Evolutionary conservation across 805 yeast species (phyloP).

Genomic region (Saccharomyces paradoxus): DNA sequence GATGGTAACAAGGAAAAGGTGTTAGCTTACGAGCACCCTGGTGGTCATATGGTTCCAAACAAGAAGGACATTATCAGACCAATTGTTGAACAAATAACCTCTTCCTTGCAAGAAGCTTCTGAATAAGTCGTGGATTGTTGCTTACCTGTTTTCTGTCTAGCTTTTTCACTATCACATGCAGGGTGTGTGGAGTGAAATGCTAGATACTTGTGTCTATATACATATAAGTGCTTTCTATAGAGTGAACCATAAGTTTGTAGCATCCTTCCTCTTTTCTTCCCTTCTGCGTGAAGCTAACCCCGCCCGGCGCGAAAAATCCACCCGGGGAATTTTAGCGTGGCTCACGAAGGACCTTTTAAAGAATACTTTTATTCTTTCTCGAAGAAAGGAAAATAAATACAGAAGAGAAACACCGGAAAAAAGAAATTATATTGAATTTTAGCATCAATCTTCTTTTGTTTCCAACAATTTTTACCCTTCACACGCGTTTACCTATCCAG

Average conservation of each 20-base stretch:
- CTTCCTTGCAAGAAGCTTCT: conserved; percentile 9
- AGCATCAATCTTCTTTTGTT: not conserved
- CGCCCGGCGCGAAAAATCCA: not conserved
- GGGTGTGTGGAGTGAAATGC: not conserved
- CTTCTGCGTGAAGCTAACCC: not conserved
- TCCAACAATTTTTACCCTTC: no score
- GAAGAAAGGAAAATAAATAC: not conserved
- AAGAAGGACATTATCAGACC: conserved; percentile 50
- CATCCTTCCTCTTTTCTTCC: not conserved
- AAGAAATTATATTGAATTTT: not conserved
- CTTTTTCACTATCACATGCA: not conserved
- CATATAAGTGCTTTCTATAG: not conserved
- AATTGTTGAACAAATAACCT: conserved; percentile 33
- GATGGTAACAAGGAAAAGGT: conserved; percentile 31
- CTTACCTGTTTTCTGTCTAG: not conserved
- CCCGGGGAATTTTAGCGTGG: not conserved
- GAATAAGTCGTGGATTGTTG: not conserved
- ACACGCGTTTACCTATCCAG: not conserved
- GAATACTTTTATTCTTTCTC: not conserved
- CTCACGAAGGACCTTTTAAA: not conserved
- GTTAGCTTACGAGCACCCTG: conserved; percentile 68
- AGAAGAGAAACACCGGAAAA: not conserved
- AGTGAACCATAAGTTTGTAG: not conserved
- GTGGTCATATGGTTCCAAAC: conserved; percentile 95
- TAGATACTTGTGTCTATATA: not conserved